Evolutionary conservation across 768 basidiomycete genomes (phyloP).

Genomic region (Leccinum disarticulatum): DNA sequence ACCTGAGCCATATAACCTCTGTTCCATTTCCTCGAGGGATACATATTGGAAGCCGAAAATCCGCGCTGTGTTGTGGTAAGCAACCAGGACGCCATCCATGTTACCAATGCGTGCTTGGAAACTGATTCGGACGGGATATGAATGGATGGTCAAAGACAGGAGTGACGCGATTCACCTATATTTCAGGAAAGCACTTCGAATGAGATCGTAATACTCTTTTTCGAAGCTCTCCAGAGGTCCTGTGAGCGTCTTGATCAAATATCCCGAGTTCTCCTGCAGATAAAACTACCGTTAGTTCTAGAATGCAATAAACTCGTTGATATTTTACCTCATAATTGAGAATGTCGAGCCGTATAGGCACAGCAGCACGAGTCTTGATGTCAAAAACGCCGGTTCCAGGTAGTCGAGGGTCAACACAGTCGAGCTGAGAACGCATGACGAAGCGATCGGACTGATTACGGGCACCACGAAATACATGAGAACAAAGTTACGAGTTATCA

Average conservation of each 20-base stretch:
- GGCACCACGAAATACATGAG: not conserved
- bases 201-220: conserved; percentile 91
- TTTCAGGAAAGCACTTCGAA: conserved; percentile 92
- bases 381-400: conserved; percentile 94
- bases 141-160: not conserved
- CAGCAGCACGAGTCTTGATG: conserved; percentile 89
- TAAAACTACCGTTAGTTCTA: not conserved
- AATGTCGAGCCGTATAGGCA: conserved; percentile 81
- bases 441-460: conserved; percentile 44
- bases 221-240: conserved; percentile 83
- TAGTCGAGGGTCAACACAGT: conserved; percentile 76
- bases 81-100: conserved; percentile 93
- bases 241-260: conserved; percentile 61
- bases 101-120: conserved; percentile 95
- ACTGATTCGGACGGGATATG: conserved; percentile 35
- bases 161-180: conserved; percentile 57
- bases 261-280: conserved; percentile 75
- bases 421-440: conserved; percentile 94
- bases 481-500: not conserved
- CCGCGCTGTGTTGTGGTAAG: conserved; percentile 83
- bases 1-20: conserved; percentile 61
- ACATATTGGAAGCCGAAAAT: conserved; percentile 96
- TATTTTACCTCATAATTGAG: conserved; percentile 69
- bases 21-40: conserved; percentile 85
- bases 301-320: not conserved